These are phyloP conservation scores for Holtermanniella nyarrowii DNA, from an alignment of 768 basidiomycete genomes.

Conservation along the genomic window DNA sequence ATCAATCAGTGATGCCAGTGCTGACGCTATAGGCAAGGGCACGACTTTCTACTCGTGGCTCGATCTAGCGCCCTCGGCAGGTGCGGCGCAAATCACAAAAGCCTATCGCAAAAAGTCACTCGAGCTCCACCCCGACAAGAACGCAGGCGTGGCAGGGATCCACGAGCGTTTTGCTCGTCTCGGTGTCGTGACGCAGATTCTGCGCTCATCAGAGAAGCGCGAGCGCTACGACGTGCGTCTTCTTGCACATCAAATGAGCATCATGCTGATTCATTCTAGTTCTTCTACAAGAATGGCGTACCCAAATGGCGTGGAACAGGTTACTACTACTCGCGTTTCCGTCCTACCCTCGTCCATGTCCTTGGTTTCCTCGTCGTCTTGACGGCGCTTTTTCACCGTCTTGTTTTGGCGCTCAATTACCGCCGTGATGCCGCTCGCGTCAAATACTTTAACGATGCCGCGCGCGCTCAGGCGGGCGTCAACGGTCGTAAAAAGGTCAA, in stretches of 20 bases:
- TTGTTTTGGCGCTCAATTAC: constrained; percentile 69
- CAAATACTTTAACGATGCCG: constrained; percentile 37
- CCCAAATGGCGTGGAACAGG: constrained; percentile 93
- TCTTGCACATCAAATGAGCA: constrained; percentile 33
- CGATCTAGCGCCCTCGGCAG: constrained; percentile 62
- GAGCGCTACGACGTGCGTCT: constrained; percentile 53
- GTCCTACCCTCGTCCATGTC: constrained; percentile 81
- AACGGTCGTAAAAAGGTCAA: constrained; percentile 32
- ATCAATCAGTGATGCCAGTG: not conserved
- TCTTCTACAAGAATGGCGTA: constrained; percentile 93
- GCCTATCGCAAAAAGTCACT: constrained; percentile 89
- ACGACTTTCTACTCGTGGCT: constrained; percentile 96
- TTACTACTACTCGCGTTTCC: constrained; percentile 91
- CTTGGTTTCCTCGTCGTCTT: constrained; percentile 63
- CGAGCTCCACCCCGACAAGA: constrained; percentile 90
- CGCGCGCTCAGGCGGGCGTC: constrained; percentile 14
- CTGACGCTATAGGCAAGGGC: constrained; percentile 53
- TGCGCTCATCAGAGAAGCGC: constrained; percentile 64
- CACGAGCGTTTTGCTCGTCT: constrained; percentile 88
- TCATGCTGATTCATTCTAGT: constrained; percentile 15
- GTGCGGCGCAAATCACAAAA: constrained; percentile 59
- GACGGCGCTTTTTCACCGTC: constrained; percentile 69
- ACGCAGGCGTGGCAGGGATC: constrained; percentile 66
- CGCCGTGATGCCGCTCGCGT: constrained; percentile 62
- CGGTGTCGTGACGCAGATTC: constrained; percentile 70